phyloP scores from a whole-genome alignment of 2,329 filamentous ascomycete genomes.

The Colletotrichum sp. region DNA sequence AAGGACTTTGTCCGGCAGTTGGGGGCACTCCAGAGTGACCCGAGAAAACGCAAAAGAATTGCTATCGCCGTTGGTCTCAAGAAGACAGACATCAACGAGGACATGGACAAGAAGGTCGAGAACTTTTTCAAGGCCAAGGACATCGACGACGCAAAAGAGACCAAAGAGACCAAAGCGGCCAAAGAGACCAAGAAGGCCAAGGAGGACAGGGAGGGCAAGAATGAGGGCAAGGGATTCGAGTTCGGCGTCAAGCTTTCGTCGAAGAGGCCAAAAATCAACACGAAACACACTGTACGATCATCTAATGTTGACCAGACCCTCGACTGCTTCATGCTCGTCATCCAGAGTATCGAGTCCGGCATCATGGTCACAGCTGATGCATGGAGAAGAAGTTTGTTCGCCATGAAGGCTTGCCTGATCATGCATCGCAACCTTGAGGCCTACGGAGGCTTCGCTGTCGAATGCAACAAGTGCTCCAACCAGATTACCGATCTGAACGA shows the following conservation, averaged over 20 bases:
- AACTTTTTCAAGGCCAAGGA: background rate
- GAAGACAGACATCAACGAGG: background rate
- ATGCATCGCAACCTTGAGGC: background rate
- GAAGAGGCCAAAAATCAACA: background rate
- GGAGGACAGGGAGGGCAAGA: background rate
- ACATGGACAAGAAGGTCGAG: background rate
- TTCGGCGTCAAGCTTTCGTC: conserved; percentile 22
- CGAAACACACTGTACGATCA: background rate
- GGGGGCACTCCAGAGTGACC: background rate
- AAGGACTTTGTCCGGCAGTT: background rate
- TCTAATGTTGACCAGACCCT: conserved; percentile 23
- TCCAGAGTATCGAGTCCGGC: conserved; percentile 20
- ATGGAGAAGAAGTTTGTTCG: background rate
- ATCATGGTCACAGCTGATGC: background rate
- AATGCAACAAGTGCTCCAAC: background rate
- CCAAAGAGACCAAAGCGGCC: background rate
- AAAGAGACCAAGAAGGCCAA: background rate
- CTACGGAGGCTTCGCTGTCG: background rate
- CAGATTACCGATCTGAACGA: background rate
- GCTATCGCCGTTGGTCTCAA: background rate
- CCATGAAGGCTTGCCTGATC: background rate
- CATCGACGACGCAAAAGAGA: background rate
- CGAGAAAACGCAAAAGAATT: background rate
- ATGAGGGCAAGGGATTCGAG: conserved; percentile 16
- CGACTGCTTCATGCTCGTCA: conserved; percentile 23